Conservation (phyloP, 352 stramenopile genomes). For the Pilasporangium apinafurcum region DNA sequence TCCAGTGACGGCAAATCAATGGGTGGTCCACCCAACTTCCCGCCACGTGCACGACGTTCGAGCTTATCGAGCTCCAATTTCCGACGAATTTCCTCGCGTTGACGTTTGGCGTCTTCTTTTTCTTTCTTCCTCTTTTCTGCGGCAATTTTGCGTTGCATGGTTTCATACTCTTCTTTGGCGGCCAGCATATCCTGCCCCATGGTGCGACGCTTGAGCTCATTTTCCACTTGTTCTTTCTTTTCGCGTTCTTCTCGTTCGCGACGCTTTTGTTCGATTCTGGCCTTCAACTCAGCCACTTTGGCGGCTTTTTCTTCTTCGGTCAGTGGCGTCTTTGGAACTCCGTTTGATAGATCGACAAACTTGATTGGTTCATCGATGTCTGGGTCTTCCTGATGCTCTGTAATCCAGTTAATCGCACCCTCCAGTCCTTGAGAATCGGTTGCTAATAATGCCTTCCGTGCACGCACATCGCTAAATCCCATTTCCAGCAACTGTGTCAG, state of each 20-base stretch:
- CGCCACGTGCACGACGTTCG: constrained; percentile 75
- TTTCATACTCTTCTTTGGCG: constrained; percentile 78
- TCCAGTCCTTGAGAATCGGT: constrained; percentile 73
- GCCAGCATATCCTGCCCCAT: constrained; percentile 72
- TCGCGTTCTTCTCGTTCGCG: constrained; percentile 72
- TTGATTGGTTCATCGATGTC: constrained; percentile 89
- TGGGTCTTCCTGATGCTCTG: constrained; percentile 83
- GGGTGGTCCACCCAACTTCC: constrained; percentile 65
- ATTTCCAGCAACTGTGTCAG: constrained; percentile 74
- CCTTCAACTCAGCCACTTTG: constrained; percentile 84
- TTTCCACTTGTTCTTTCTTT: constrained; percentile 61
- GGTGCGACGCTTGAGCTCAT: constrained; percentile 70
- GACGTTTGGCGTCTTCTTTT: constrained; percentile 81
- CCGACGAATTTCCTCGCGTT: constrained; percentile 84
- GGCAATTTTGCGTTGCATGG: constrained; percentile 71
- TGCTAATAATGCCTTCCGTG: constrained; percentile 77
- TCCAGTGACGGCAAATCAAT: constrained; percentile 44
- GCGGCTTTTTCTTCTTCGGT: constrained; percentile 84
- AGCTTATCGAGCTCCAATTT: constrained; percentile 91
- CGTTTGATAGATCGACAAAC: constrained; percentile 69
- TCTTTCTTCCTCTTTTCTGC: constrained; percentile 85
- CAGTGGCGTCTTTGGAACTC: constrained; percentile 35
- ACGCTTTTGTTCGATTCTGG: constrained; percentile 68
- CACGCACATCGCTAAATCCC: constrained; percentile 78
- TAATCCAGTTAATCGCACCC: constrained; percentile 81